Evolutionary conservation across 129 eudicot genomes (phyloP), one percentile per base, ranked within the genome.

Genomic region (Flaveria ramosissima): DNA sequence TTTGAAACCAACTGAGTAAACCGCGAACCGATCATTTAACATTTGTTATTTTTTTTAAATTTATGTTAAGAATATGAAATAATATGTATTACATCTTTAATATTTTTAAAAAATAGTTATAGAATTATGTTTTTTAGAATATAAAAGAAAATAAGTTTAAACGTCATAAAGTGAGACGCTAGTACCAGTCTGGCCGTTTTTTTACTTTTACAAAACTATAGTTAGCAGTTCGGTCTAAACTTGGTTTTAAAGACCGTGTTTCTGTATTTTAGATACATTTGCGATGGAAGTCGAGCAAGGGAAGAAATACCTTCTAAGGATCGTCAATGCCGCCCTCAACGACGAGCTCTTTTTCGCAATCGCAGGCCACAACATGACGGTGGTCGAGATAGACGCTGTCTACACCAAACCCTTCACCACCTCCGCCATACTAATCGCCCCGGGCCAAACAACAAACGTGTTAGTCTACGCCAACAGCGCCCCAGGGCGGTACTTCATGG

Each of bases 371-470:
- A 62, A 75, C 30, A 46, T 75, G 71, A 75, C 78, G 0, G 71
- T 75, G 19, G 78, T 74, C 2, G 78, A 74, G 50, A 74, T 74
- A 6, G 78, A 61, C 10, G 70, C 78, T 0, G 84, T 80, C 66
- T 86, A 86, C 68, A 71, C 81, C 68, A 86, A 86, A 77, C 87
- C 85, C 4, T 86, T 86, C 45, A 68, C 72, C 26, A 83, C 85
- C 5, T 19, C 64, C 1, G 68, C 70, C 9, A 45, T 86, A 50
- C 21, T 80, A 19, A 77, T 86, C 0, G 71, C 87, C 32, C 90
- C 90, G 0, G 90, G 90, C 47, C 90, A 83, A 73, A 86, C 90
- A 51, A 83, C 87, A 17, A 86, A 86, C 6, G 87, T 86, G 41
- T 81, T 86, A n/a, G 85, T 86, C 7, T 52, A 77, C 1, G 80